These are phyloP conservation scores for Apostasia shenzhenica DNA, from an alignment of 106 monocot genomes.

Conservation along the genomic window DNA sequence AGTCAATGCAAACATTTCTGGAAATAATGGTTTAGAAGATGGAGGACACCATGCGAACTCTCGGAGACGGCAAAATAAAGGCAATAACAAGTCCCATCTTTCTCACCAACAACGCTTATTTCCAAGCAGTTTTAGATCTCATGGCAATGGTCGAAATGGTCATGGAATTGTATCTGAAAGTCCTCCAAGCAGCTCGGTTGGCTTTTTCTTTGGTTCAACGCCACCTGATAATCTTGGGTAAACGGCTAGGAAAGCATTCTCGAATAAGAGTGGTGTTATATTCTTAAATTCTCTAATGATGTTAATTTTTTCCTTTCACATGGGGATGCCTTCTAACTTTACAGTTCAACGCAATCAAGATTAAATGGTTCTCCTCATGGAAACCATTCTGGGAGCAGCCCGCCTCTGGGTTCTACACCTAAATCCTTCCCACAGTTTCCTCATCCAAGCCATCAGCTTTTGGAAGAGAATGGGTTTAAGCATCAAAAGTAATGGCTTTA, in stretches of 20 bases:
- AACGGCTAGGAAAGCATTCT: not conserved
- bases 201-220: constrained; percentile 87
- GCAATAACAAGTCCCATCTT: constrained; percentile 39
- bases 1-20: constrained; percentile 14
- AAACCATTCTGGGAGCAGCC: constrained; percentile 45
- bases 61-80: constrained; percentile 58
- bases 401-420: constrained; percentile 78
- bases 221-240: constrained; percentile 86
- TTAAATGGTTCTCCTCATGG: constrained; percentile 69
- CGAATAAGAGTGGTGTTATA: not conserved
- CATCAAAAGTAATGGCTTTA: constrained; percentile 70
- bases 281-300: not conserved
- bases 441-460: constrained; percentile 88
- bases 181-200: constrained; percentile 74
- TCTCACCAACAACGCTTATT: constrained; percentile 63
- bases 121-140: constrained; percentile 44
- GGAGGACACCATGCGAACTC: constrained; percentile 30
- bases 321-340: not conserved
- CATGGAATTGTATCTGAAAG: constrained; percentile 65
- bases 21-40: constrained; percentile 43
- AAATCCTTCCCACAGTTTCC: constrained; percentile 84
- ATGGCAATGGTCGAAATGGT: constrained; percentile 24
- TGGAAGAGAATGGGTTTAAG: constrained; percentile 90
- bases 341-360: constrained; percentile 47
- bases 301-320: too few relatives aligned